These are phyloP conservation scores for Musa schizocarpa DNA, from an alignment of 176 grass and related monocot species.

Conservation along the genomic window DNA sequence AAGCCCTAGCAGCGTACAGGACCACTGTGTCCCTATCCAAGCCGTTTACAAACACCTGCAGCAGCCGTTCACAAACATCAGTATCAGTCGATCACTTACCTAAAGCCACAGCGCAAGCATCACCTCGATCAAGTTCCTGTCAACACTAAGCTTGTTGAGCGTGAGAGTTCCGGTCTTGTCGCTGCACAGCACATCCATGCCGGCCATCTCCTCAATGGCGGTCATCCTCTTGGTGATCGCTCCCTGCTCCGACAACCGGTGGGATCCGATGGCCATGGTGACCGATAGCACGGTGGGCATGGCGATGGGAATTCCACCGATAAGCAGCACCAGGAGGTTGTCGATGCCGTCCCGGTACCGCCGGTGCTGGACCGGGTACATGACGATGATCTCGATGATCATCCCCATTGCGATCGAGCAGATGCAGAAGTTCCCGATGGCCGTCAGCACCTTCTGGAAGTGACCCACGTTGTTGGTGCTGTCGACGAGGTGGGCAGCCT, in stretches of 20 bases:
- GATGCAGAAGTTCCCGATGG: constrained; percentile 98
- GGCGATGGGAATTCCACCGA: constrained; percentile 88
- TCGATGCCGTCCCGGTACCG: constrained; percentile 78
- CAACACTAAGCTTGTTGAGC: constrained; percentile 91
- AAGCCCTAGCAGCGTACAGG: constrained; percentile 73
- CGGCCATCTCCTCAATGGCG: constrained; percentile 96
- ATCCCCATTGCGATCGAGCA: constrained; percentile 74
- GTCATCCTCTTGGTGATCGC: constrained; percentile 99
- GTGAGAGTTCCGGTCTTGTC: constrained; percentile 95
- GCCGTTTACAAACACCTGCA: constrained; percentile 29
- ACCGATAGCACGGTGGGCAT: constrained; percentile 94
- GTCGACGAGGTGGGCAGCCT: constrained; percentile 91
- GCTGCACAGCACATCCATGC: constrained; percentile 95
- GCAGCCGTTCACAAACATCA: too few species aligned
- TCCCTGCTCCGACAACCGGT: constrained; percentile 80
- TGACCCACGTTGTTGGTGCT: constrained; percentile 92
- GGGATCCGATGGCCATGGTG: constrained; percentile 96
- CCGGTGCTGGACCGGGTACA: constrained; percentile 79
- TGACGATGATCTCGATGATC: constrained; percentile 64
- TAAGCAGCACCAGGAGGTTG: constrained; percentile 89
- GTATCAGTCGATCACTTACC: too few species aligned
- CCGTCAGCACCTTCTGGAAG: constrained; percentile 82
- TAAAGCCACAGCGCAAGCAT: too few species aligned
- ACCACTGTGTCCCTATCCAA: constrained; percentile 71
- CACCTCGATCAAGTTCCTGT: constrained; percentile 76